Evolutionary conservation across 148 eudicot genomes (phyloP), one percentile per base, ranked within the genome.

Genomic region (Silene latifolia): DNA sequence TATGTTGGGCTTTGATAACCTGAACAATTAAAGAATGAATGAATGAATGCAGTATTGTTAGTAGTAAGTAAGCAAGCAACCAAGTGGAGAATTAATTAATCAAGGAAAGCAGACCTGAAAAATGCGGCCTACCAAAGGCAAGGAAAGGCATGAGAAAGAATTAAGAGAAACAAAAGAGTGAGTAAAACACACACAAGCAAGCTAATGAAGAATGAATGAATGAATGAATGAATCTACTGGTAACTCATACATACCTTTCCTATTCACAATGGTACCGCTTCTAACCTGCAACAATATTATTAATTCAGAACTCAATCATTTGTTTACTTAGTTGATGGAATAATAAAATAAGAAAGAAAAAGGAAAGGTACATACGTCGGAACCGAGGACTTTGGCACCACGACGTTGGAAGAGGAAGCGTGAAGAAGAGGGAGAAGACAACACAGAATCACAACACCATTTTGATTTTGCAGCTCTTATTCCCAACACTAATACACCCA

Each of bases 1-100:
- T 86, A 69, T 93, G 98, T 61, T 88, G 89, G 48, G 95, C 95
- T 83, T 91, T 93, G 2, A 93, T 25, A 27, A 93, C 97, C 98
- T n/a, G n/a, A n/a, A n/a, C n/a, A n/a, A n/a, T n/a, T n/a, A n/a
- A n/a, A n/a, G 35, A 32, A 32, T 25, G 29, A 27, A 27, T 1
- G 1, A 27, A 27, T 27, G 29, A 18, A 20, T 14, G 27, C 60
- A 10, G 3, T 0, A 11, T 54, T 42, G 63, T 10, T n/a, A n/a
- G n/a, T n/a, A n/a, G n/a, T n/a, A n/a, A n/a, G n/a, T n/a, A n/a
- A n/a, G 1, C 6, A 5, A 35, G 39, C 4, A 17, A 32, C 8
- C 14, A 48, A 48, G 8, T 14, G 29, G 9, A 8, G 27, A n/a
- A n/a, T n/a, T n/a, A 11, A 27, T n/a, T 1, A 23, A 25, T n/a